Base-by-base conservation (phyloP, 2,329 filamentous ascomycete species). In the Mollisia scopiformis region DNA sequence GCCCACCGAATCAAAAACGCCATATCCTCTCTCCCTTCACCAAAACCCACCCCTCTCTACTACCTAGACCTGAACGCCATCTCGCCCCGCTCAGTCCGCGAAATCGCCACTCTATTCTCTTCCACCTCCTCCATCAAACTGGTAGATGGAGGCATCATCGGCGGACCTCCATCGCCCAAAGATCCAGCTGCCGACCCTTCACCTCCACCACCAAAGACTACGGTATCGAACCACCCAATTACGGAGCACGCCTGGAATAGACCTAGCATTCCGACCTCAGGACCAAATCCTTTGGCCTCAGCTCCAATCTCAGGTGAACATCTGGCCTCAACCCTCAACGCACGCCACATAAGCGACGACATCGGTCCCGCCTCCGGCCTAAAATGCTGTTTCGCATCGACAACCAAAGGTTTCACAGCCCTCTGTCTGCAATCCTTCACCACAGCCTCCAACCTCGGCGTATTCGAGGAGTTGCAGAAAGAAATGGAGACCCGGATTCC, bases 361-460 rank as follows among this genome's bases (percentile, higher is more conserved):
- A 75, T 88, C 53, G 86, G 85, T 35, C 76, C 79, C 1, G 85
- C 86, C 2, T 84, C 80, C 49, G 85, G 85, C 0, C 76, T 89
- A 51, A 89, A 89, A 74, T 88, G 88, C 80, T 88, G 86, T 73
- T 89, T 88, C 71, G 85, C 85, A 13, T 81, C 81, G 57, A 74
- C 86, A 57, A 79, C 79, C 19, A 89, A 89, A 73, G 87, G 87
- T 6, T 87, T 89, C 70, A 87, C 84, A 0, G 89, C 89, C 0
- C 78, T 93, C 2, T 86, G 87, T 1, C 82, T 91, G 27, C 87
- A 92, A 72, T 84, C 88, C 0, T 91, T 89, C 71, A 88, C 88
- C 3, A 90, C 90, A 0, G 90, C 90, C 0, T 77, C 82, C 23
- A 76, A 78, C 0, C 79, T 92, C 0, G 86, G 86, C 14, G 84